phyloP scores from a whole-genome alignment of 345 rosid species.

The Psidium friedrichsthalianum region DNA sequence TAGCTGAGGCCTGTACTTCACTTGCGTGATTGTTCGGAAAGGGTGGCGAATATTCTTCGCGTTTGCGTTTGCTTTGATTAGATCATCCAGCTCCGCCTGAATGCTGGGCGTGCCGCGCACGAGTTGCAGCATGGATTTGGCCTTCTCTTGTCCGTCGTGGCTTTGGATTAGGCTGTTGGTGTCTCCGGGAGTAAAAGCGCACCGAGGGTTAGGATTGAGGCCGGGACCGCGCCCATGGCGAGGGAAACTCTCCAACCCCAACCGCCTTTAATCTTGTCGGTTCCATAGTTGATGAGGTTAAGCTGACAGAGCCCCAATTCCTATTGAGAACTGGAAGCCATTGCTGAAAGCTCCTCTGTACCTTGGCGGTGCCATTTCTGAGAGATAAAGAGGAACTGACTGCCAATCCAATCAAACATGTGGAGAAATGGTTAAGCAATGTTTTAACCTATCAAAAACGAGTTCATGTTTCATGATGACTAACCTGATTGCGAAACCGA shows the following conservation, averaged over 20 bases:
- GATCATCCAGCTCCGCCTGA: constrained; percentile 50
- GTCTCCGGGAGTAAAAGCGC: constrained; percentile 66
- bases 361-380: constrained; percentile 76
- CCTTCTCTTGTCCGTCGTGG: constrained; percentile 10
- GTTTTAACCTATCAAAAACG: neutral
- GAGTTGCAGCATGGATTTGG: constrained; percentile 35
- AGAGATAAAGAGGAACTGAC: constrained; percentile 82
- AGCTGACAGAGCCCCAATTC: constrained; percentile 47
- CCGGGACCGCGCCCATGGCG: constrained; percentile 58
- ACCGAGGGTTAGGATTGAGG: constrained; percentile 45
- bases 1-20: constrained; percentile 53
- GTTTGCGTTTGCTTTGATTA: constrained; percentile 27
- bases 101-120: constrained; percentile 50
- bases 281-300: constrained; percentile 46
- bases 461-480: neutral
- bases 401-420: constrained; percentile 2
- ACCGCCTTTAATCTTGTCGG: constrained; percentile 46
- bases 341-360: constrained; percentile 70
- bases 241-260: constrained; percentile 78
- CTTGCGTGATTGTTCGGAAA: constrained; percentile 26
- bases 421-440: neutral
- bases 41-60: constrained; percentile 19
- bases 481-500: constrained; percentile 85
- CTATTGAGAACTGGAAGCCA: constrained; percentile 57
- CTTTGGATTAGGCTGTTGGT: constrained; percentile 51